phyloP scores from a whole-genome alignment of 225 moss, liverwort and hornwort genomes.

The Polytrichum formosum region DNA sequence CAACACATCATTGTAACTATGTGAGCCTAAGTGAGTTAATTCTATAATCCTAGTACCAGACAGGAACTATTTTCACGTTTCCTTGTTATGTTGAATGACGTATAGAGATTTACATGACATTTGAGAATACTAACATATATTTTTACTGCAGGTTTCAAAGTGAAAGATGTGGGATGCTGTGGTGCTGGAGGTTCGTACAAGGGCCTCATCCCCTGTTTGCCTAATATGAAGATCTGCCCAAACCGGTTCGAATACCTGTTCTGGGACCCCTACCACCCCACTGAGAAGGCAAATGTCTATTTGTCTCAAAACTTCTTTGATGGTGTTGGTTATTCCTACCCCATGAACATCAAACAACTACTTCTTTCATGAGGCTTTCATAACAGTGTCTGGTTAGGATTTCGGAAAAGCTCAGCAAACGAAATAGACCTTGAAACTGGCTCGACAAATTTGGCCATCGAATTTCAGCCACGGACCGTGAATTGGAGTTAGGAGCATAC shows the following conservation, averaged over 20 bases:
- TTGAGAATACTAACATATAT: not conserved
- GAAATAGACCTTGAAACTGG: too few species aligned
- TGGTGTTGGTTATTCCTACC: slow-evolving; percentile 10
- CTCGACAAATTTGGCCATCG: too few species aligned
- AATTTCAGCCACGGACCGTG: too few species aligned
- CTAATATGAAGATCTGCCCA: slow-evolving; percentile 37
- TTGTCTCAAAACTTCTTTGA: slow-evolving; percentile 27
- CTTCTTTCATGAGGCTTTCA: slow-evolving; percentile 2
- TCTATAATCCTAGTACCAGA: too few species aligned
- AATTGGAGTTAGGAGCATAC: too few species aligned
- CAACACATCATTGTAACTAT: too few species aligned
- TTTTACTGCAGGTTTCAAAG: slow-evolving; percentile 41
- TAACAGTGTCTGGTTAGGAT: too few species aligned
- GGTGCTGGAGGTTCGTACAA: slow-evolving; percentile 52
- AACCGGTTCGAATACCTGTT: slow-evolving; percentile 60
- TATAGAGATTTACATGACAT: too few species aligned
- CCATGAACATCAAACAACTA: slow-evolving; percentile 40
- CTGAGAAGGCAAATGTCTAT: slow-evolving; percentile 47
- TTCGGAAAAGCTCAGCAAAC: too few species aligned
- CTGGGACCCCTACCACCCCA: slow-evolving; percentile 88
- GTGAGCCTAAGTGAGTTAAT: too few species aligned
- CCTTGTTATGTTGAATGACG: too few species aligned
- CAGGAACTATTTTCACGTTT: too few species aligned
- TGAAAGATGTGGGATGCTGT: slow-evolving; percentile 53
- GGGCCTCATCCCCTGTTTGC: slow-evolving; percentile 46